Conservation (phyloP, 2,329 filamentous ascomycete species). For the Cladophialophora psammophila region DNA sequence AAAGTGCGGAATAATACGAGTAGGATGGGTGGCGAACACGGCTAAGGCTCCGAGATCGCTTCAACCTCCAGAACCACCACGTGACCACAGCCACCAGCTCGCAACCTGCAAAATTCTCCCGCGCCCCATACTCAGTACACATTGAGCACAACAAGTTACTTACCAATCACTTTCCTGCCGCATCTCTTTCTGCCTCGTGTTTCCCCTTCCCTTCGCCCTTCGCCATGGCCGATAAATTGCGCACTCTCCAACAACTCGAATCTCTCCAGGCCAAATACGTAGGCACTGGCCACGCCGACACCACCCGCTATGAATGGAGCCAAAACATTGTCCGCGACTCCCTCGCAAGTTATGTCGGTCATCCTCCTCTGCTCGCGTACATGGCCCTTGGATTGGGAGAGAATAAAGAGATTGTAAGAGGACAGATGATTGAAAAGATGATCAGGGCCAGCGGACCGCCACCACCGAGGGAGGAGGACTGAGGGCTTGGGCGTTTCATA, state of each 20-base stretch:
- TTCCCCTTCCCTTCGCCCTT: neutral
- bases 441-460: conserved; percentile 71
- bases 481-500: conserved; percentile 1
- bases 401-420: conserved; percentile 78
- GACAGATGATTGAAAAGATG: conserved; percentile 79
- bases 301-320: conserved; percentile 96
- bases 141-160: neutral
- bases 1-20: neutral
- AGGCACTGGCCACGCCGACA: conserved; percentile 95
- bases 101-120: neutral
- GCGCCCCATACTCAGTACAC: neutral
- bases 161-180: neutral
- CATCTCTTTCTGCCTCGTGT: neutral
- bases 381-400: conserved; percentile 90
- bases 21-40: neutral
- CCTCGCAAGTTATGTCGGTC: conserved; percentile 85
- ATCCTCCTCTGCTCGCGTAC: conserved; percentile 86
- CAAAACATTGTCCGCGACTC: conserved; percentile 96
- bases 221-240: conserved; percentile 88
- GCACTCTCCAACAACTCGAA: conserved; percentile 96
- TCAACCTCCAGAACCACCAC: neutral
- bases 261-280: conserved; percentile 94
- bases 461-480: conserved; percentile 56
- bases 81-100: neutral
- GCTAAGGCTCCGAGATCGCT: conserved; percentile 4